These are phyloP conservation scores for Cucurbitaria berberidis DNA, from an alignment of 2,329 filamentous ascomycete genomes.

Conservation along the genomic window DNA sequence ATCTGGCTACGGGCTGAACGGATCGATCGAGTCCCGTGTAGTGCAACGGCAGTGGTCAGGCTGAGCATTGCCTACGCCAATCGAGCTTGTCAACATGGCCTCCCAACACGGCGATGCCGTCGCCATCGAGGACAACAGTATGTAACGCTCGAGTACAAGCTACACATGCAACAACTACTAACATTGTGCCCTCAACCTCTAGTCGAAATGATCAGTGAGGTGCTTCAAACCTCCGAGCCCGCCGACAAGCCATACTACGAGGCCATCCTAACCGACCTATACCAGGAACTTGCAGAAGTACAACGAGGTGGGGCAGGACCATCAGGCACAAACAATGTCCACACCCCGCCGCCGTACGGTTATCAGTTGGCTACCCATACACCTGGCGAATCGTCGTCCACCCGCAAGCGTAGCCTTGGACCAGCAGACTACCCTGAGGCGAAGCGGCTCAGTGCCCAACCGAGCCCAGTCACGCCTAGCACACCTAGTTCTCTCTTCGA, in stretches of 20 bases:
- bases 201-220: conserved; percentile 6
- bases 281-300: neutral
- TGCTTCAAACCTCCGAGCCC: conserved; percentile 2
- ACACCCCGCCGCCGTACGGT: neutral
- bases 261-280: conserved; percentile 2
- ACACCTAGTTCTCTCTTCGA: conserved; percentile 21
- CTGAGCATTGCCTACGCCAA: neutral
- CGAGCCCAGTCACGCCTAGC: conserved; percentile 29
- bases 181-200: neutral
- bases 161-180: neutral
- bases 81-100: neutral
- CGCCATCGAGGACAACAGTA: neutral
- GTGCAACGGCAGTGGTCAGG: neutral
- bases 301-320: neutral
- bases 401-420: conserved; percentile 35
- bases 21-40: neutral
- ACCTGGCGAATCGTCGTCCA: conserved; percentile 4
- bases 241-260: conserved; percentile 7
- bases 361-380: neutral
- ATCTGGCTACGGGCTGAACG: neutral
- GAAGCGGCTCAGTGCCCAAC: conserved; percentile 33
- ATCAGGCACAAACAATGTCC: neutral
- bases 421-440: conserved; percentile 25
- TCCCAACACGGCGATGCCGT: neutral
- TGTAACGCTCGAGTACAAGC: neutral